phyloP scores from a whole-genome alignment of 2,329 filamentous ascomycete species.

The Cladosporium sp. region DNA sequence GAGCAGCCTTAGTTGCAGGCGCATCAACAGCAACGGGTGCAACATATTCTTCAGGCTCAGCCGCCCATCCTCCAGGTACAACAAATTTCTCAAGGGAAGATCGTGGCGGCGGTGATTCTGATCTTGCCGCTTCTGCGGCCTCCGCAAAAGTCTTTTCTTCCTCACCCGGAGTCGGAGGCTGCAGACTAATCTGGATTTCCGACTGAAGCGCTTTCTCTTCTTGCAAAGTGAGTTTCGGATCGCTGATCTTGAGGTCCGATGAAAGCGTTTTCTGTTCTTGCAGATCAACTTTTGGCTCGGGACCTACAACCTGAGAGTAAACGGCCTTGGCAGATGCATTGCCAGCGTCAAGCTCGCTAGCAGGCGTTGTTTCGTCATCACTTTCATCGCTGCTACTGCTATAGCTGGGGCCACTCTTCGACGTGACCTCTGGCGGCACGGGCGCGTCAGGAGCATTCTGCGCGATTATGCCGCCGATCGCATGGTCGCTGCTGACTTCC shows the following conservation, averaged over 20 bases:
- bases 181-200: slow-evolving; percentile 34
- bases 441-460: slow-evolving; percentile 64
- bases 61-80: slow-evolving; percentile 34
- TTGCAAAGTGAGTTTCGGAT: not conserved
- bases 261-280: slow-evolving; percentile 26
- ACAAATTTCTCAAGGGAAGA: slow-evolving; percentile 29
- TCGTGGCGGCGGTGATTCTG: slow-evolving; percentile 21
- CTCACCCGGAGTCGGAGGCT: slow-evolving; percentile 40
- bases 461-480: slow-evolving; percentile 57
- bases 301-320: slow-evolving; percentile 5
- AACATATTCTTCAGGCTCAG: slow-evolving; percentile 23
- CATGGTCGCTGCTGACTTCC: slow-evolving; percentile 63
- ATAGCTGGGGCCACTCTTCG: slow-evolving; percentile 67
- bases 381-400: slow-evolving; percentile 55
- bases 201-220: slow-evolving; percentile 30
- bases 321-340: slow-evolving; percentile 11
- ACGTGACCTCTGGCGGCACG: slow-evolving; percentile 69
- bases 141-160: slow-evolving; percentile 32
- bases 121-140: not conserved
- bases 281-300: not conserved
- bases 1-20: not conserved
- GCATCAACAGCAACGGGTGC: slow-evolving; percentile 19
- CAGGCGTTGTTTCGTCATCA: slow-evolving; percentile 29
- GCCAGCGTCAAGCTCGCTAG: slow-evolving; percentile 12
- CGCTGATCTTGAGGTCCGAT: slow-evolving; percentile 33